A percentile compares a stretch with the other conserved stretches of the same genome.
Conservation (phyloP, 768 basidiomycete genomes). For the Mycena vitilis region DNA sequence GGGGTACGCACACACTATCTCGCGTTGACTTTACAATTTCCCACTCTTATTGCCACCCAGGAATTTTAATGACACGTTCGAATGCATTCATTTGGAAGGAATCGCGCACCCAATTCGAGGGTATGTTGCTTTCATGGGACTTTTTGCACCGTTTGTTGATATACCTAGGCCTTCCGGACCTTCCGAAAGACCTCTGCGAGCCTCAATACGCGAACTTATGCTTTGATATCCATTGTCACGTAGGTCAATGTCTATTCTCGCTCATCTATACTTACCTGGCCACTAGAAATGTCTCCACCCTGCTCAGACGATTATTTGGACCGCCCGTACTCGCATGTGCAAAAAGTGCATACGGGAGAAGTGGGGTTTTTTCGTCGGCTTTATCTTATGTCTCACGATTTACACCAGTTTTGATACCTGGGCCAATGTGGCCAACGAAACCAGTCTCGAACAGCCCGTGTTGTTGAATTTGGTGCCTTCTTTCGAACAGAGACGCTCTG, state of each 20-base stretch:
- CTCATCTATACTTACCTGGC: slow-evolving; percentile 5
- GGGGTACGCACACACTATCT: slow-evolving; percentile 31
- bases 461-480: neutral
- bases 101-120: slow-evolving; percentile 45
- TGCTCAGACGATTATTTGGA: slow-evolving; percentile 50
- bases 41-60: neutral
- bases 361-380: slow-evolving; percentile 38
- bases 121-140: neutral
- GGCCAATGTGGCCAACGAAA: neutral
- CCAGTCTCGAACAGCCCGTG: neutral
- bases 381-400: neutral
- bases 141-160: neutral
- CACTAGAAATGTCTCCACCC: slow-evolving; percentile 48
- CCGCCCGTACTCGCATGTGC: slow-evolving; percentile 52
- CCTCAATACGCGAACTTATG: slow-evolving; percentile 57
- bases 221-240: slow-evolving; percentile 59
- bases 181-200: slow-evolving; percentile 58
- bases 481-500: neutral
- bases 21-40: neutral
- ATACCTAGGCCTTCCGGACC: slow-evolving; percentile 49
- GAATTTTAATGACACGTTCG: slow-evolving; percentile 50
- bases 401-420: neutral
- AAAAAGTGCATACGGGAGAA: slow-evolving; percentile 46
- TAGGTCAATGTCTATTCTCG: slow-evolving; percentile 34
- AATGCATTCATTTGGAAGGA: slow-evolving; percentile 52